Conservation (phyloP, 768 basidiomycete species). For the Tephrocybe sp. region DNA sequence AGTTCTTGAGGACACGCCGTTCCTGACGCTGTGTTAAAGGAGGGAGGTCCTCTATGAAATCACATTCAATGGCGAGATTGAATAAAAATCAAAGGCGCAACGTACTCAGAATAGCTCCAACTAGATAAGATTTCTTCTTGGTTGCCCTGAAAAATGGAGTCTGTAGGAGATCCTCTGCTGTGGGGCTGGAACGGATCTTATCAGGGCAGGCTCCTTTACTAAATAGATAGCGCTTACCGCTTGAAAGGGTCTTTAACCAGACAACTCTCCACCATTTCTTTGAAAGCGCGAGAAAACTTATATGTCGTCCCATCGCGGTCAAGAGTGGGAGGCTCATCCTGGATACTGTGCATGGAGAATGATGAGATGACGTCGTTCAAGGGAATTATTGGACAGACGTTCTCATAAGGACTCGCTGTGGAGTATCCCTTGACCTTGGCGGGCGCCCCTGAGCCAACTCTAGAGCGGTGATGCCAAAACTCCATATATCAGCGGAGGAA, state of each 20-base stretch:
- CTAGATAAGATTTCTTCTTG: constrained; percentile 79
- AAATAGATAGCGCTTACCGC: constrained; percentile 43
- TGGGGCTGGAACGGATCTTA: constrained; percentile 50
- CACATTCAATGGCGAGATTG: not conserved
- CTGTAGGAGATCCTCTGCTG: constrained; percentile 74
- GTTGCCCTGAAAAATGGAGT: constrained; percentile 77
- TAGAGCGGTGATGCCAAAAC: constrained; percentile 92
- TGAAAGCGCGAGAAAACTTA: constrained; percentile 80
- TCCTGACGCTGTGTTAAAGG: constrained; percentile 76
- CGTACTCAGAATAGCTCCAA: constrained; percentile 70
- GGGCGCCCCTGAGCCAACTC: constrained; percentile 88
- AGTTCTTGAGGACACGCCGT: constrained; percentile 44
- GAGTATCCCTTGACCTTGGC: constrained; percentile 76
- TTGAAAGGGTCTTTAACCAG: constrained; percentile 81
- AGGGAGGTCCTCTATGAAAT: constrained; percentile 56
- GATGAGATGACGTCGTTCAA: not conserved
- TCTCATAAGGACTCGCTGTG: constrained; percentile 72
- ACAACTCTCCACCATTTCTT: constrained; percentile 82
- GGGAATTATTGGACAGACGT: constrained; percentile 42
- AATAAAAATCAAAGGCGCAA: constrained; percentile 6
- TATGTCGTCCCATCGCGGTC: constrained; percentile 69
- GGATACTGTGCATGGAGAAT: constrained; percentile 47
- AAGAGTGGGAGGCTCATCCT: constrained; percentile 76
- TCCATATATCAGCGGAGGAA: constrained; percentile 91
- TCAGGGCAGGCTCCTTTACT: not conserved